Base-by-base conservation (phyloP, 164 flowering plant species). In the Vitis amurensis region DNA sequence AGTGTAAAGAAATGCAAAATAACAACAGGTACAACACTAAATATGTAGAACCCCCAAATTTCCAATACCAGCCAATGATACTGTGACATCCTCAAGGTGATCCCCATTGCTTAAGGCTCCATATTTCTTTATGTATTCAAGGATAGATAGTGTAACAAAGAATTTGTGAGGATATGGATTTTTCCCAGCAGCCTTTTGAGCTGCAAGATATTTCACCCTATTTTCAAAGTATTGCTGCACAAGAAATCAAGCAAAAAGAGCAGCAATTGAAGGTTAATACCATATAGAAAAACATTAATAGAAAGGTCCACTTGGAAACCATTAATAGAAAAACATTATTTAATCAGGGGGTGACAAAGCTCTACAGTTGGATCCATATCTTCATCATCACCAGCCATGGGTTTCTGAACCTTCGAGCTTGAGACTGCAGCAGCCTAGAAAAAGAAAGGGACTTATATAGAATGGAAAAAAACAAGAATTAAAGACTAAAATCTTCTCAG, bases 111-210 rank as follows among this genome's bases (percentile, higher is more conserved):
- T 60, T 74, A 93, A 81, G 59, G 73, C 51, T 65, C 73, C 81
- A 75, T 87, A 93, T 73, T 81, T 83, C n/a, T 80, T 70, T 29
- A 89, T 73, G 71, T 80, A 95, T 58, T 88, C 88, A 23, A 66
- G 57, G 12, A 95, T 75, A 50, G 94, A 72, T 90, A 87, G 68
- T 0, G 88, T 64, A 17, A 86, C 89, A 44, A 17, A 62, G 72
- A 95, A 95, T 59, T 95, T 95, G 73, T 95, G 99, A 19, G 99
- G 99, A 74, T 93, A 95, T 4, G 97, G 92, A 68, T 95, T 90
- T 9, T 29, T 53, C 13, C 91, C 92, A 57, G 85, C 76, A 53
- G 63, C 88, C 80, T 93, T 93, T 68, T 73, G 83, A 9, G 81
- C 74, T 19, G 75, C 82, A 65, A 93, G 89, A 61, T 71, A 78